phyloP scores from a whole-genome alignment of 2,329 filamentous ascomycete genomes.

The Fusarium coicis region DNA sequence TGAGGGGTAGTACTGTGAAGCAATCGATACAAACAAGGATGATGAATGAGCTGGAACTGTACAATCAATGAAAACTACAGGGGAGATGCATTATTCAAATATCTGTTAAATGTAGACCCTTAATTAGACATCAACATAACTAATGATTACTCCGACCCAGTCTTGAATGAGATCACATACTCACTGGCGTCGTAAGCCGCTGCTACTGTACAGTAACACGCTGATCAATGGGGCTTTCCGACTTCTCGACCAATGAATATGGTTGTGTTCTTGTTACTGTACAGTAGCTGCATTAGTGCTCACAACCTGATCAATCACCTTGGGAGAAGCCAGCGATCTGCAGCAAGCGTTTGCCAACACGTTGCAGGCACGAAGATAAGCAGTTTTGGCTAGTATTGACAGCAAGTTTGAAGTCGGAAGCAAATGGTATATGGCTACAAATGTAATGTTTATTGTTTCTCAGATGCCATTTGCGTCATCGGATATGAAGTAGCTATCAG shows the following conservation, averaged over 20 bases:
- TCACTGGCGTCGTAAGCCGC: neutral
- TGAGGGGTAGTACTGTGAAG: neutral
- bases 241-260: neutral
- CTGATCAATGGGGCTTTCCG: neutral
- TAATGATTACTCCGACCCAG: neutral
- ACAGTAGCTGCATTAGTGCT: conserved; percentile 24
- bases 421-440: too few relatives aligned
- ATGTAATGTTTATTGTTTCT: neutral
- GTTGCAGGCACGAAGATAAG: neutral
- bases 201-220: conserved; percentile 10
- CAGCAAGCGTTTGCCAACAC: neutral
- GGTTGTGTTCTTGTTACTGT: neutral
- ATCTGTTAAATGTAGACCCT: neutral
- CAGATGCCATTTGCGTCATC: neutral
- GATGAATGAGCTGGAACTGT: too few relatives aligned
- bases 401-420: rapidly evolving
- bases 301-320: neutral
- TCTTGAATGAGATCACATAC: too few relatives aligned
- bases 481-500: neutral
- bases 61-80: rapidly evolving
- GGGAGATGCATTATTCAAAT: neutral
- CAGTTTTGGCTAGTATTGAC: rapidly evolving
- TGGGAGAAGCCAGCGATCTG: neutral
- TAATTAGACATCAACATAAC: too few relatives aligned
- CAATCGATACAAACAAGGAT: neutral